These are phyloP conservation scores for Prunus fruticosa DNA, from an alignment of 306 rosid species.

Conservation along the genomic window DNA sequence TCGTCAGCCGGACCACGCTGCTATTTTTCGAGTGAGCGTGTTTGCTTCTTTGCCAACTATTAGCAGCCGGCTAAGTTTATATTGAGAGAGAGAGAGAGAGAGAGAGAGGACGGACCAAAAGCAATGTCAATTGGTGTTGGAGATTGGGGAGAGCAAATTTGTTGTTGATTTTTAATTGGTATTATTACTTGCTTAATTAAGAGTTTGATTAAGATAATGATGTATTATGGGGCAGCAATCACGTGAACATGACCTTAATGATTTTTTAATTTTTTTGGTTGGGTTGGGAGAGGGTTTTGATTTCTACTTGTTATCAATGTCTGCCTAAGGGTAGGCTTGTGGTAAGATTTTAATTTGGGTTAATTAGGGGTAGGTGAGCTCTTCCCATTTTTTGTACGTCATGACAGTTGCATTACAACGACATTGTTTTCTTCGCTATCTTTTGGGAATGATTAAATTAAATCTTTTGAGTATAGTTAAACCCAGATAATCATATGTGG, in stretches of 20 bases:
- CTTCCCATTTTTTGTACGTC: slow-evolving; percentile 29
- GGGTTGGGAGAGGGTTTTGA: neutral
- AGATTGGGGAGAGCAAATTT: neutral
- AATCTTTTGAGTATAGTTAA: slow-evolving; percentile 7
- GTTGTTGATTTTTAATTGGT: neutral
- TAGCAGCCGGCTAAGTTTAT: slow-evolving; percentile 51
- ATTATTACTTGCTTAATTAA: neutral
- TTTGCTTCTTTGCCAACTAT: slow-evolving; percentile 32
- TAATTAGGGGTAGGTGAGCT: slow-evolving; percentile 37
- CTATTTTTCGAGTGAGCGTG: slow-evolving; percentile 30
- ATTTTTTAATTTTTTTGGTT: neutral
- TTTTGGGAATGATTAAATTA: slow-evolving; percentile 21
- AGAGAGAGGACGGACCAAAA: slow-evolving; percentile 1
- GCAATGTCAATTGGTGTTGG: slow-evolving; percentile 6
- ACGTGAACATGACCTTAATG: slow-evolving; percentile 27
- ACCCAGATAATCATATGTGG: slow-evolving; percentile 16
- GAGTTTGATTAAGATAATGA: slow-evolving; percentile 9
- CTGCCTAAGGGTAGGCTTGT: slow-evolving; percentile 19
- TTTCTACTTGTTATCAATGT: slow-evolving; percentile 24
- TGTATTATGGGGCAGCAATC: slow-evolving; percentile 23
- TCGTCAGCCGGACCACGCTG: slow-evolving; percentile 50
- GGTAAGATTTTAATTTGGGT: slow-evolving; percentile 20
- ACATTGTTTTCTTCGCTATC: slow-evolving; percentile 52
- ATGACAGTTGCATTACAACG: slow-evolving; percentile 38
- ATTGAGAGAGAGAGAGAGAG: neutral